Base-by-base conservation (phyloP, 106 monocot species). In the Dioscorea zingiberensis region DNA sequence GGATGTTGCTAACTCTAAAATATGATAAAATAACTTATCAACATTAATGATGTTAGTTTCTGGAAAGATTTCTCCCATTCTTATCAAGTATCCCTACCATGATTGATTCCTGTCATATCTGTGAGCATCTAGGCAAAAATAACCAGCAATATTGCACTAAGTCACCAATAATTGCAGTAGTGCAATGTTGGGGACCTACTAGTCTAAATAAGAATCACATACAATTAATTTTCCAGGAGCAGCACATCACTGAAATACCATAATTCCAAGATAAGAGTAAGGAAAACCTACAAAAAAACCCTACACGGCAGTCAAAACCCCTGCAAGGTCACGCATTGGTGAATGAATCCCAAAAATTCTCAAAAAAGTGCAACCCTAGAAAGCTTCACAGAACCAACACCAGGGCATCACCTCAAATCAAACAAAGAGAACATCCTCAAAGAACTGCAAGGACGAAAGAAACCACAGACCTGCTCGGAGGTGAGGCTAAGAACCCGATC, bases 401-500 rank as follows among this genome's bases (percentile, higher is more conserved):
- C 48, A 19, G 45, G 18, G 24, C 38, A 64, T 22, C 17, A 11
- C n/a, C 47, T 25, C 38, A 17, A 46, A 47, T 45, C 24, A 53
- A 66, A 23, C 44, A 26, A 66, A 51, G 0, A 51, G 4, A 16
- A 13, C 51, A 51, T 51, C 15, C 19, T 26, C 19, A 17, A 53
- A 3, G 25, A 26, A 18, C 0, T 26, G 27, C 12, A 15, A 66
- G 12, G 6, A 24, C 18, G n/a, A 27, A 30, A 30, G 25, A 24
- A 71, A 29, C 30, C 7, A 3, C 11, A 1, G 27, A 77, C 82
- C 82, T 82, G 82, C 22, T 82, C 72, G 13, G 68, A 73, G 7
- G 47, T 69, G 59, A 82, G 57, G 13, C 38, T 44, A 44, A 73
- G 47, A 3, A 77, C 82, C 25, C 82, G 77, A 65, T 82, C 82